These are phyloP conservation scores for Capronia epimyces DNA, from an alignment of 2,329 filamentous ascomycete species.

Conservation along the genomic window DNA sequence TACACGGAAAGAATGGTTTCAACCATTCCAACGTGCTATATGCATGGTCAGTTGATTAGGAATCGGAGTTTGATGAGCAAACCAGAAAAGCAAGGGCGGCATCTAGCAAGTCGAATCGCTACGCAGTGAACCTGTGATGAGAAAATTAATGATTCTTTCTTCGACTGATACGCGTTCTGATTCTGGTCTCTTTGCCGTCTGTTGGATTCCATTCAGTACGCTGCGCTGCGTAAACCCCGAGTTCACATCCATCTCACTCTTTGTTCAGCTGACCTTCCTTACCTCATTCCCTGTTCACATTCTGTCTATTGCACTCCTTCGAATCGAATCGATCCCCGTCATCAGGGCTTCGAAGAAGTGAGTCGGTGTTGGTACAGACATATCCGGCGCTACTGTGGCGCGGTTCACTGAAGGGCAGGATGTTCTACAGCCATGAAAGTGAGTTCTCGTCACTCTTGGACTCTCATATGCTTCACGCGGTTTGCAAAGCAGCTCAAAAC, in stretches of 20 bases:
- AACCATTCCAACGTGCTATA: not conserved
- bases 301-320: too few species aligned
- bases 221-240: too few species aligned
- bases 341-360: not conserved
- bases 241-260: too few species aligned
- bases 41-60: not conserved
- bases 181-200: too few species aligned
- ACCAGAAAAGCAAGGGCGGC: not conserved
- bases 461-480: not conserved
- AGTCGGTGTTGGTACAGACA: not conserved
- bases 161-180: not conserved
- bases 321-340: too few species aligned
- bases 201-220: too few species aligned
- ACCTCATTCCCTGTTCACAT: too few species aligned
- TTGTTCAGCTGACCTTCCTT: too few species aligned
- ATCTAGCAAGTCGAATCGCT: not conserved
- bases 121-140: not conserved
- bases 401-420: slow-evolving; percentile 36
- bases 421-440: slow-evolving; percentile 98
- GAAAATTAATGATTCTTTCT: not conserved
- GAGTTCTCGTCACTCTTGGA: slow-evolving; percentile 34
- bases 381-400: not conserved
- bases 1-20: not conserved
- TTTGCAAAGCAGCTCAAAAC: not conserved
- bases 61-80: not conserved